Evolutionary conservation across 2,329 filamentous ascomycete species (phyloP), one percentile per base, ranked within the genome.

Genomic region (Alternaria gansuensis): DNA sequence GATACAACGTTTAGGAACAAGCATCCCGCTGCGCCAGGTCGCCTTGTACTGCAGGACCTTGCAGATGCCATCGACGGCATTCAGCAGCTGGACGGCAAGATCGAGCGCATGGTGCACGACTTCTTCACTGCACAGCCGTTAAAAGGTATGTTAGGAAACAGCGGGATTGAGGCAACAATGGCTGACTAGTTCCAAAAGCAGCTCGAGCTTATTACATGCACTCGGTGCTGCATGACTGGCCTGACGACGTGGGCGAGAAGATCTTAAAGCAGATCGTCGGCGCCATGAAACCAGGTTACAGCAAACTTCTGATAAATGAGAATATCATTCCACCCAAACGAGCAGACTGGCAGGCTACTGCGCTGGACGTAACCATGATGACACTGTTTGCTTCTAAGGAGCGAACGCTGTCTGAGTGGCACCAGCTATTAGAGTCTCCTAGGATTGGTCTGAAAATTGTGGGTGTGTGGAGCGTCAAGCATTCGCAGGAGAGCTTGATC

Each of bases 151-250:
- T 23, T 21, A 21, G 17, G 37, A 9, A 40, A 21, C 37, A 21
- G 37, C 37, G 23, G 28, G 17, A 39, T 5, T 3, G 21, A 23
- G 17, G 17, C 37, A 5, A 21, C 37, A 40, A 11, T 21, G 9
- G 37, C 37, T 40, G 13, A 40, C 23, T 3, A 3, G 23, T 4
- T 13, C 17, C 37, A 10, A 17, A 39, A 33, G 43, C n/a, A 4
- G 28, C 43, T 13, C 17, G 29, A 33, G 43, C 28, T 31, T 46
- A 46, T 17, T 33, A 46, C 28, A 46, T 46, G 43, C 43, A 46
- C 43, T 46, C 43, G 6, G 43, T 46, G 28, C n/a, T 46, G 28
- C 43, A 33, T 10, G 43, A 46, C 43, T 46, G 43, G 43, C 43
- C 43, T 28, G 28, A 46, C 28, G n/a, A 46, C 5, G 43, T 46